phyloP scores from a whole-genome alignment of 2,329 filamentous ascomycete species.

The Neoscytalidium dimidiatum region DNA sequence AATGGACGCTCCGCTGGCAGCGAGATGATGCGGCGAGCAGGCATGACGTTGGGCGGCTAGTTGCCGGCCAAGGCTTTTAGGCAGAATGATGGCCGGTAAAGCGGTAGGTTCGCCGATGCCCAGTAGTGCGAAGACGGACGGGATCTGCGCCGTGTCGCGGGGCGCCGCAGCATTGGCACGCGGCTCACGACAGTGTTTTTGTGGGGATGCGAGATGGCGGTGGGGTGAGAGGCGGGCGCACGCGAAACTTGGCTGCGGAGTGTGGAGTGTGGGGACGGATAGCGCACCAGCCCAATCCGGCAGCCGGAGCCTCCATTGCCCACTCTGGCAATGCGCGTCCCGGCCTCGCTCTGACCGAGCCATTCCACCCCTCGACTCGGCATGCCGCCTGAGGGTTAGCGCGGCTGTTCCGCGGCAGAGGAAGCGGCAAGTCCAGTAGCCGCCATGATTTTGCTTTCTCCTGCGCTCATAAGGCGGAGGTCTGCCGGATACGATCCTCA shows the following conservation, averaged over 20 bases:
- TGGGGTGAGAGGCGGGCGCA: constrained; percentile 3
- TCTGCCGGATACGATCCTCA: no score
- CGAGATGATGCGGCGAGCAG: background rate
- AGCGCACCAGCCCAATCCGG: background rate
- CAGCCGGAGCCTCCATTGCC: background rate
- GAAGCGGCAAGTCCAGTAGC: no score
- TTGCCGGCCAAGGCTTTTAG: background rate
- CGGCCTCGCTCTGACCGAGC: background rate
- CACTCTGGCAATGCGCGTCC: background rate
- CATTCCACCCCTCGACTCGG: background rate
- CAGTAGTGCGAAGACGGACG: background rate
- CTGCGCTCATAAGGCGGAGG: no score
- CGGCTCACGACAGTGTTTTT: constrained; percentile 1
- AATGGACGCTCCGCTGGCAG: background rate
- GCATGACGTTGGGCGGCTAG: background rate
- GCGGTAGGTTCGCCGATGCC: background rate
- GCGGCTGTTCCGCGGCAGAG: no score
- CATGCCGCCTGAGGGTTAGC: background rate
- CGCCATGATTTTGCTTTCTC: no score
- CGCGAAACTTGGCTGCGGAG: constrained; percentile 8
- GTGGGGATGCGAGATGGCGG: constrained; percentile 9
- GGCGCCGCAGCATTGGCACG: background rate
- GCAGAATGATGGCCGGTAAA: constrained; percentile 1
- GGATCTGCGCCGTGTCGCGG: constrained; percentile 7
- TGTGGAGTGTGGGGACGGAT: constrained; percentile 11